Evolutionary conservation across 768 basidiomycete species (phyloP), one percentile per base, ranked within the genome.

Genomic region (Strobilomyces dryophilus): DNA sequence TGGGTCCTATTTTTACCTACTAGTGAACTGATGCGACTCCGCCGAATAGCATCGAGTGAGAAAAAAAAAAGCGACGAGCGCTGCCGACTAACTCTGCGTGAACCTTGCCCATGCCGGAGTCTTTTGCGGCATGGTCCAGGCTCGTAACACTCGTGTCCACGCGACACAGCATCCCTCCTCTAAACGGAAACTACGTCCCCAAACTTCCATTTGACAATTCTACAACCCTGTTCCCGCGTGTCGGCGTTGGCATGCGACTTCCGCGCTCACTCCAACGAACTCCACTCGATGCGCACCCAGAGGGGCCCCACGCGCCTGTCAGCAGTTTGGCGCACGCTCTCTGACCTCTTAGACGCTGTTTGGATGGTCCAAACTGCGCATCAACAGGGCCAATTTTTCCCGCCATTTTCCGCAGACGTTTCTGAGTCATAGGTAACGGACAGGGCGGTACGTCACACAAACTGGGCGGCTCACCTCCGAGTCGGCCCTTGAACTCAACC

Each of bases 151-250:
- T 55, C 63, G 55, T 66, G 58, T 53, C 61, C 45, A 31, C 34
- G 37, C 21, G 17, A 51, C 57, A 66, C 61, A 55, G 59, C 61
- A 56, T 63, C 42, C 24, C 44, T 3, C 20, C 58, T 55, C 49
- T 35, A 55, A 61, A 49, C 53, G 59, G 60, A 53, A 61, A 47
- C 15, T 8, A 1, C 11, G 27, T 55, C 44, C 52, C 36, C 48
- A 48, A 51, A 51, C 44, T 55, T 42, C 40, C 43, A 54, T 50
- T 60, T 60, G 50, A 32, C 34, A 56, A 52, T 60, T 40, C 58
- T 50, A 45, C 61, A 52, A 52, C 54, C 56, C 64, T 61, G 56
- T 55, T 58, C 51, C 61, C 56, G 61, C 63, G 40, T 65, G 64
- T 52, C 50, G 35, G 2, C 9, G 21, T 24, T 42, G 55, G 35